Evolutionary conservation across 2,329 filamentous ascomycete genomes (phyloP).

Genomic region (Xylaria sp.): DNA sequence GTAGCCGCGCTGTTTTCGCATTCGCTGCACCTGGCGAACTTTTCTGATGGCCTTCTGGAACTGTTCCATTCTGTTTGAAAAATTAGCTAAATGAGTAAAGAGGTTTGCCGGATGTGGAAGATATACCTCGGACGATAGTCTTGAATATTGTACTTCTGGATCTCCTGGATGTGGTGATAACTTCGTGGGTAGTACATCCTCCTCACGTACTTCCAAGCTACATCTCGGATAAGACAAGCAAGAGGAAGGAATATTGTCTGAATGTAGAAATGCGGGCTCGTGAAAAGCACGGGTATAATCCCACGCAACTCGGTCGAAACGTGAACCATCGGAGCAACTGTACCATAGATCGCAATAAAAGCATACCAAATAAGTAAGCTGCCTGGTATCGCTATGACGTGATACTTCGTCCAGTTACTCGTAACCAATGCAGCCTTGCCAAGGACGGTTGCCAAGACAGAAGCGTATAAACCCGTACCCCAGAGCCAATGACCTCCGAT

Average conservation of each 20-base stretch:
- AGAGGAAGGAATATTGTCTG: slow-evolving; percentile 82
- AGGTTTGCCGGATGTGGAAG: slow-evolving; percentile 28
- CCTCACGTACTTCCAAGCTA: slow-evolving; percentile 96
- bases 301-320: slow-evolving; percentile 87
- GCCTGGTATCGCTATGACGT: slow-evolving; percentile 91
- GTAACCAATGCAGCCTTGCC: slow-evolving; percentile 94
- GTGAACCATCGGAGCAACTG: slow-evolving; percentile 78
- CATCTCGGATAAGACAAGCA: slow-evolving; percentile 84
- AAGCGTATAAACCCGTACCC: slow-evolving; percentile 93
- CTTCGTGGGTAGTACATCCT: slow-evolving; percentile 95
- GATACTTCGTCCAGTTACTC: slow-evolving; percentile 99
- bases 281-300: slow-evolving; percentile 79
- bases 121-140: slow-evolving; percentile 91
- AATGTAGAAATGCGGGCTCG: slow-evolving; percentile 86
- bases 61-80: slow-evolving; percentile 82
- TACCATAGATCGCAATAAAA: slow-evolving; percentile 87
- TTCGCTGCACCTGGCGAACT: slow-evolving; percentile 95
- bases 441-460: slow-evolving; percentile 90
- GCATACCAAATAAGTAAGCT: slow-evolving; percentile 90
- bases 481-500: slow-evolving; percentile 96
- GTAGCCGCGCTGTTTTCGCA: slow-evolving; percentile 98
- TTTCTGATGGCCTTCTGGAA: slow-evolving; percentile 99
- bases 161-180: slow-evolving; percentile 98
- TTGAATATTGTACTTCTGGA: slow-evolving; percentile 99
- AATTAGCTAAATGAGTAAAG: slow-evolving; percentile 34